A percentile compares a stretch with the other conserved stretches of the same genome.
Conservation (phyloP, 2,329 filamentous ascomycete genomes). For the Fusarium sp. region DNA sequence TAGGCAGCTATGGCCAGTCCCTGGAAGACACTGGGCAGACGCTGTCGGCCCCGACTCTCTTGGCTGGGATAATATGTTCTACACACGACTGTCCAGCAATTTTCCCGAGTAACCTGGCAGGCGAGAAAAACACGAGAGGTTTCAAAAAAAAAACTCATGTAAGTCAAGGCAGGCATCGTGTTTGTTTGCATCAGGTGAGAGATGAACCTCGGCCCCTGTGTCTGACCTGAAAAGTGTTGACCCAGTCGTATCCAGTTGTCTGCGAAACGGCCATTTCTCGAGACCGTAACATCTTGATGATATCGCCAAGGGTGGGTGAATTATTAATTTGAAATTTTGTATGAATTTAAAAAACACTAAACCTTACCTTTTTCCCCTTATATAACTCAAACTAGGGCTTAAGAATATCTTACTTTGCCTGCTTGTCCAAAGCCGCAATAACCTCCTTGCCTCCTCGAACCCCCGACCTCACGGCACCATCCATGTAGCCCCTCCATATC, state of each 20-base stretch:
- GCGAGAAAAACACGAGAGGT: neutral
- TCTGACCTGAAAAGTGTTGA: neutral
- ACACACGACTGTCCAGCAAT: neutral
- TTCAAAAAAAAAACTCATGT: neutral
- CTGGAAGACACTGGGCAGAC: neutral
- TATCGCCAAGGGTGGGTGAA: neutral
- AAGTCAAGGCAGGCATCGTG: neutral
- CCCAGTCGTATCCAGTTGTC: neutral
- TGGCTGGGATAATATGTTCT: neutral
- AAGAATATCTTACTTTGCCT: too few species aligned
- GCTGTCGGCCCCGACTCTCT: neutral
- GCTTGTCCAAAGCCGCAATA: too few species aligned
- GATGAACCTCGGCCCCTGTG: neutral
- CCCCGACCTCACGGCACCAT: too few species aligned
- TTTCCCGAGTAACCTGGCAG: neutral
- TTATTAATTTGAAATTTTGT: too few species aligned
- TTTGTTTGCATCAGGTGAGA: neutral
- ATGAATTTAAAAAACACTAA: too few species aligned
- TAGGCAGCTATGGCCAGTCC: neutral
- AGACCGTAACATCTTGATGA: neutral
- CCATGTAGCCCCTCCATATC: too few species aligned
- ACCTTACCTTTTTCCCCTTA: too few species aligned
- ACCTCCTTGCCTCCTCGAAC: too few species aligned
- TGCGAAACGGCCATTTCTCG: neutral
- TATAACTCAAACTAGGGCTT: too few species aligned